Evolutionary conservation across 495 filamentous ascomycete species (phyloP).

Genomic region (Penicillium tannophilum): DNA sequence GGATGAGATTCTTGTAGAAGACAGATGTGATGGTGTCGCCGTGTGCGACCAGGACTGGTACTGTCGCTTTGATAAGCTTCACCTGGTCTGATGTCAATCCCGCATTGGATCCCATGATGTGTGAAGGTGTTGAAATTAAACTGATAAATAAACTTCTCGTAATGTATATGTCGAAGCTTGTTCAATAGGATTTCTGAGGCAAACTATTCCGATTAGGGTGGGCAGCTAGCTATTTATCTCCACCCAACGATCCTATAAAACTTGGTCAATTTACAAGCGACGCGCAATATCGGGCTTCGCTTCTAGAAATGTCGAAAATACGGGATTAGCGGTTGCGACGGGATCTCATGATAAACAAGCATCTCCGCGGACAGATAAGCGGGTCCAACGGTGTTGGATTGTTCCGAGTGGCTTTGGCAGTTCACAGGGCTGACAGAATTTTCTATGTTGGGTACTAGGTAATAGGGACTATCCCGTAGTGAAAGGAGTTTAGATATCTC

Average conservation of each 20-base stretch:
- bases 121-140: not conserved
- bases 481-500: not conserved
- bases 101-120: slow-evolving; percentile 22
- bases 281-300: not conserved
- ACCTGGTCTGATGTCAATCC: slow-evolving; percentile 35
- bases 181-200: no score
- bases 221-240: slow-evolving; percentile 11
- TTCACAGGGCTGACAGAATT: not conserved
- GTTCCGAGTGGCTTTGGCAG: no score
- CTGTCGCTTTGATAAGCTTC: slow-evolving; percentile 46
- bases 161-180: no score
- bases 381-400: not conserved
- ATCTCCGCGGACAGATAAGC: slow-evolving; percentile 28
- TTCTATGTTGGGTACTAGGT: not conserved
- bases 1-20: slow-evolving; percentile 71
- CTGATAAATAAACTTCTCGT: no score
- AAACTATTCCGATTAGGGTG: no score
- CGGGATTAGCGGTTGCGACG: slow-evolving; percentile 12
- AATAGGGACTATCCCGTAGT: not conserved
- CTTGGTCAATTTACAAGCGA: slow-evolving; percentile 1
- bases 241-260: not conserved
- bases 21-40: slow-evolving; percentile 64
- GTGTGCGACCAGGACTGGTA: slow-evolving; percentile 61
- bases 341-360: slow-evolving; percentile 3
- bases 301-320: slow-evolving; percentile 14